Evolutionary conservation across 1,139 yeast species (phyloP), one percentile per base, ranked within the genome.

Genomic region (Kodamaea sp.): DNA sequence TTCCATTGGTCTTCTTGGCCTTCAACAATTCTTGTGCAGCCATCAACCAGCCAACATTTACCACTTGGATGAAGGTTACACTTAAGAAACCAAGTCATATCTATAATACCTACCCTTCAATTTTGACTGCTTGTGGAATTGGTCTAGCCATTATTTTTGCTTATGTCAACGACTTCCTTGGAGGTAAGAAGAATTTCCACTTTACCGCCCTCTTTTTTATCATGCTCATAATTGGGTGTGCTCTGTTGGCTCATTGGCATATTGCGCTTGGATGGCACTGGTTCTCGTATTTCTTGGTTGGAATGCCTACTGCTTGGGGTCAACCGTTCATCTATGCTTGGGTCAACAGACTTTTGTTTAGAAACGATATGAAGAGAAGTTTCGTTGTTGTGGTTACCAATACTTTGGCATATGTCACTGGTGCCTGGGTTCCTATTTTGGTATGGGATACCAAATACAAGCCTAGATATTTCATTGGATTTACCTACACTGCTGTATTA

Each of bases 91-190:
- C 71, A 0, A 59, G 76, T 0, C 51, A 53, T 8, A 48, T 57
- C 19, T 76, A 75, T 50, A 76, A 76, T 45, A 65, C 66, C 5
- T 73, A 64, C 38, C 80, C 81, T 4, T 64, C 80, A 0, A 61
- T 68, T 6, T 46, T 70, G n/a, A 53, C 61, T 26, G 80, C 73
- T 19, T 54, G 61, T 14, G 72, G 74, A 9, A 74, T 76, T 24
- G 72, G 56, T 1, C 34, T 67, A 24, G 55, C 77, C 0, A 36
- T 75, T 5, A 6, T 59, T 1, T 50, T 70, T 24, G 69, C 79
- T 0, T 68, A 69, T 43, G 29, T 55, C 7, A 66, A 72, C 34
- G 78, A 75, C 46, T 70, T 47, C 48, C 43, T 65, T 16, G 72
- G 73, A 4, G 79, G 80, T 0, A 48, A 46, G 27, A 49, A 58